Evolutionary conservation across 176 grass and related monocot species (phyloP).

Genomic region (Oryza glaberrima): DNA sequence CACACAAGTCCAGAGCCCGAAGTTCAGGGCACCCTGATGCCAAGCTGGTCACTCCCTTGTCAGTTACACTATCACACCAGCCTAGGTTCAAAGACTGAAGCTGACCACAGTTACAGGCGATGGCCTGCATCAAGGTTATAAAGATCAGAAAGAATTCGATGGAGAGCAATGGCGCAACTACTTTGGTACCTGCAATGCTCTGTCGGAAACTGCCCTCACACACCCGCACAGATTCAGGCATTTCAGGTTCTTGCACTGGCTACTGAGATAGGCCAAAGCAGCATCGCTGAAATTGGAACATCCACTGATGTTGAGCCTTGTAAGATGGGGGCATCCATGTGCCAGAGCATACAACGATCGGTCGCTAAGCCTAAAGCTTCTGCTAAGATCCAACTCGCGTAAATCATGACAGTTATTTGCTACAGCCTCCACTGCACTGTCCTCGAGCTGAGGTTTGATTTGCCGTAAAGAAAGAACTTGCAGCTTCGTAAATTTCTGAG

Average conservation of each 20-base stretch:
- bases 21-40: slow-evolving; percentile 85
- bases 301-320: slow-evolving; percentile 84
- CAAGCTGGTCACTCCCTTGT: slow-evolving; percentile 77
- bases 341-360: slow-evolving; percentile 72
- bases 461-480: slow-evolving; percentile 73
- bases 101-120: slow-evolving; percentile 63
- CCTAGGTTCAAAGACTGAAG: slow-evolving; percentile 72
- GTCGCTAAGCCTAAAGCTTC: slow-evolving; percentile 77
- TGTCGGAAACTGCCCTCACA: slow-evolving; percentile 66
- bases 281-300: slow-evolving; percentile 75
- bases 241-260: slow-evolving; percentile 62
- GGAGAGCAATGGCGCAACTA: neutral
- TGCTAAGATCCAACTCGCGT: slow-evolving; percentile 75
- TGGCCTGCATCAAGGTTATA: slow-evolving; percentile 52
- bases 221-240: slow-evolving; percentile 83
- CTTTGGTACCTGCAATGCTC: slow-evolving; percentile 67
- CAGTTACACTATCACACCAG: slow-evolving; percentile 78
- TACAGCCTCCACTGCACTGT: slow-evolving; percentile 70
- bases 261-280: slow-evolving; percentile 60
- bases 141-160: neutral
- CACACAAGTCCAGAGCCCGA: slow-evolving; percentile 73
- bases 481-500: slow-evolving; percentile 73
- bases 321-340: slow-evolving; percentile 61
- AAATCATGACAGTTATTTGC: slow-evolving; percentile 71
- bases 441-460: slow-evolving; percentile 82